phyloP scores from a whole-genome alignment of 108 stramenopile species.

The Nannochloropsis granulata region DNA sequence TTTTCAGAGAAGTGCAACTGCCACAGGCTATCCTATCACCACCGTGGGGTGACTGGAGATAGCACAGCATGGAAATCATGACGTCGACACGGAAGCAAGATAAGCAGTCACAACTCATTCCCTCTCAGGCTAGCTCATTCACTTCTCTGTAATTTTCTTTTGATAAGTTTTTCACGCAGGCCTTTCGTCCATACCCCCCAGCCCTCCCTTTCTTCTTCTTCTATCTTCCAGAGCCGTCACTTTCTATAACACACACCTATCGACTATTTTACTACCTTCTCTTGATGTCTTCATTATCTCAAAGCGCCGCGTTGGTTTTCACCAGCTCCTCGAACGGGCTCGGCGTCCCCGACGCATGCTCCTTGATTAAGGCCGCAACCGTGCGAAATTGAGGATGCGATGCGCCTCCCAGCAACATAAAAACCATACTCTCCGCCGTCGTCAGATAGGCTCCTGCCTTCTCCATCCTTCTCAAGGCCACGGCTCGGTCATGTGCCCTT shows the following conservation, averaged over 20 bases:
- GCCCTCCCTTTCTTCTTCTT: background rate
- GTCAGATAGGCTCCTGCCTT: slow-evolving; percentile 37
- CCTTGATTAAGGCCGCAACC: background rate
- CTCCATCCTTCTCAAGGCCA: slow-evolving; percentile 33
- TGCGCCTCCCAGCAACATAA: slow-evolving; percentile 26
- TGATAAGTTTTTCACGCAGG: no score
- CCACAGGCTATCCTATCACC: no score
- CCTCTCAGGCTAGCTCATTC: no score
- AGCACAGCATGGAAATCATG: no score
- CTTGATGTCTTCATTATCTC: background rate
- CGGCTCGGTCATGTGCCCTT: slow-evolving; percentile 31
- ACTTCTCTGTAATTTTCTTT: no score
- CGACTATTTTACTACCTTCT: background rate
- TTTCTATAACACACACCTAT: background rate
- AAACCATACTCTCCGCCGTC: slow-evolving; percentile 39
- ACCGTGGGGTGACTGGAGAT: no score
- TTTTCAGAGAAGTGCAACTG: no score
- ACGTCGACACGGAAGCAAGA: no score
- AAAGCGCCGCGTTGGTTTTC: background rate
- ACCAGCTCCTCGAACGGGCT: background rate
- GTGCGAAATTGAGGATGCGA: slow-evolving; percentile 16
- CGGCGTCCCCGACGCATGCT: background rate
- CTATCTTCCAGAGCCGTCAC: background rate
- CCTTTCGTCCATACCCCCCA: no score
- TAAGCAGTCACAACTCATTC: no score